Evolutionary conservation across 2,329 filamentous ascomycete species (phyloP), one percentile per base, ranked within the genome.

Genomic region (Trichoderma hamatum): DNA sequence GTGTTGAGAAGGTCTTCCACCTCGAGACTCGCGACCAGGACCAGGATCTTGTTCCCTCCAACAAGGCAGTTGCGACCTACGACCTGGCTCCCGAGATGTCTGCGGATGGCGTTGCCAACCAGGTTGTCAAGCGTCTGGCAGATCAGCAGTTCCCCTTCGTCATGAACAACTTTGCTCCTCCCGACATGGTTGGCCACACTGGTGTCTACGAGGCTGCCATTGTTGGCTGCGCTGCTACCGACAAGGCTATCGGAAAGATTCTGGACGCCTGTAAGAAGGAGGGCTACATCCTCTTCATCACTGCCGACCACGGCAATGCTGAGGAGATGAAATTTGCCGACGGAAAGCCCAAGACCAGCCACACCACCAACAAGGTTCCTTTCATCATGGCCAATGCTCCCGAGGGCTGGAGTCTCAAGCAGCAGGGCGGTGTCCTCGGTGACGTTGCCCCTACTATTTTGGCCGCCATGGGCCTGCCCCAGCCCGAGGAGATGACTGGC

Each of bases 111-210:
- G 96, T 99, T 16, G 96, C 93, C 61, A 87, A 96, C 77, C 95
- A 97, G 84, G 91, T 97, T 70, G 88, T 85, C 80, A 96, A 97
- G 86, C 90, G 94, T 70, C 90, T 99, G 73, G 88, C 81, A 30
- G 93, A 96, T 81, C 89, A 91, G 77, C 89, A 92, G 78, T 97
- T 94, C 83, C 94, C 96, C 78, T 98, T 99, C 78, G 86, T 99
- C 81, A 99, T 99, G 96, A 97, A 98, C 90, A 99, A 99, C 89
- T 98, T 99, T 82, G 96, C 96, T 52, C 96, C 96, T 52, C 96
- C 96, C 21, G 96, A 99, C 84, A 99, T 99, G 96, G 96, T 99
- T 73, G 96, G 96, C 74, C 96, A 99, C 85, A 99, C 96, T 13
- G 96, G 96, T 78, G 94, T 97, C 70, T 98, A 98, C 83, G 91